Evolutionary conservation across 768 basidiomycete species (phyloP), one percentile per base, ranked within the genome.

Genomic region (Hydnomerulius pinastri): DNA sequence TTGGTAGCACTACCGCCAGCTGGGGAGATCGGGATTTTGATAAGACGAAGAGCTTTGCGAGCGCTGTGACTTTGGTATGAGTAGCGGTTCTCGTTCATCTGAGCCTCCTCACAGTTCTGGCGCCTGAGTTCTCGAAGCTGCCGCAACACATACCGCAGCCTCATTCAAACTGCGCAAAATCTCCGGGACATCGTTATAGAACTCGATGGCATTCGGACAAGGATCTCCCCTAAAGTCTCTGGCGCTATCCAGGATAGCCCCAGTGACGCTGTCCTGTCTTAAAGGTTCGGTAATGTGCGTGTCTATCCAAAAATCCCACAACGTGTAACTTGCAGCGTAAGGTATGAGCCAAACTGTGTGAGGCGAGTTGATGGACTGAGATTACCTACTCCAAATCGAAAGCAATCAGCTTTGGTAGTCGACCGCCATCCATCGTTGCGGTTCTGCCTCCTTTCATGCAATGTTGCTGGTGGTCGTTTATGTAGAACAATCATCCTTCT

Each of bases 241-340:
- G 11, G 59, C 48, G 30, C 57, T 67, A 41, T 70, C 68, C 9
- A 58, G 59, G 20, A 68, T 54, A 7, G 37, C 45, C 10, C 62
- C 62, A 12, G 62, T 58, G 27, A 18, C 18, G 4, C 36, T 73
- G 20, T 82, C 68, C 38, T 77, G 73, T 48, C 68, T 76, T 44
- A 89, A 67, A 6, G 86, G 82, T 25, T 77, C 80, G 37, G 76
- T 71, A 44, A 89, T 76, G 64, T 92, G 86, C 15, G 83, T 83
- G 65, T 94, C 92, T 45, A 93, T 86, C 91, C 90, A 92, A 13
- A 92, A 73, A 50, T 86, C 80, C 91, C 90, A 93, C 6, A 93
- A 73, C 0, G 92, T 93, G 65, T 88, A 92, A 62, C 90, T 91
- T 54, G 29, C 6, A 51, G 40, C 15, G 12, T 46, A n/a, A n/a